A percentile compares a stretch with the other conserved stretches of the same genome.
These are phyloP conservation scores for Hondaea fermentalgiana DNA, from an alignment of 108 stramenopile genomes.

Conservation along the genomic window DNA sequence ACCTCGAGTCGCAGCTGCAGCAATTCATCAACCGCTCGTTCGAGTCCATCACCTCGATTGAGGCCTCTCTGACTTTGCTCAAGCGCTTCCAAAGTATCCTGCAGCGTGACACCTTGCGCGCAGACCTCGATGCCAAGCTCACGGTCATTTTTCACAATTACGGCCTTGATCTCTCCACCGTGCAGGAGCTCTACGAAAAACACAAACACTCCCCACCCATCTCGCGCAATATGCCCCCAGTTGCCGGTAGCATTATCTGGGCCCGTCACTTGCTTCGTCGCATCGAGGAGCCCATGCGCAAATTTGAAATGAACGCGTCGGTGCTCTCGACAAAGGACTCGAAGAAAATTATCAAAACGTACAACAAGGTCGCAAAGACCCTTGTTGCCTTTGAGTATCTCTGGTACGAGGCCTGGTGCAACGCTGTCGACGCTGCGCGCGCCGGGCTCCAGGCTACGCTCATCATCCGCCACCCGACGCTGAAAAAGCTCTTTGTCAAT, in stretches of 20 bases:
- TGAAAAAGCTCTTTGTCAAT: conserved; percentile 49
- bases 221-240: conserved; percentile 55
- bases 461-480: conserved; percentile 48
- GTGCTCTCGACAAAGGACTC: conserved; percentile 48
- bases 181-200: conserved; percentile 50
- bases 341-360: conserved; percentile 46
- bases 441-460: conserved; percentile 56
- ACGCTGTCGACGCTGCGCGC: conserved; percentile 43
- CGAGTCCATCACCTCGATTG: conserved; percentile 46
- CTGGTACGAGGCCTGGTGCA: conserved; percentile 61
- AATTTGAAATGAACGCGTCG: conserved; percentile 36
- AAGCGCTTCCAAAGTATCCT: conserved; percentile 46
- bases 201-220: conserved; percentile 48
- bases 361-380: conserved; percentile 54
- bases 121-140: conserved; percentile 47
- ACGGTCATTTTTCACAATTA: conserved; percentile 54
- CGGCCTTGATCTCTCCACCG: conserved; percentile 44
- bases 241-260: conserved; percentile 60
- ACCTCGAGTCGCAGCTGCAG: conserved; percentile 44
- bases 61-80: conserved; percentile 43
- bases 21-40: conserved; percentile 52
- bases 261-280: conserved; percentile 49
- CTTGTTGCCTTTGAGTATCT: conserved; percentile 58
- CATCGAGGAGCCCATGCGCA: conserved; percentile 55
- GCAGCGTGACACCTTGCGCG: conserved; percentile 43